Evolutionary conservation across 192 early-diverging fungal species (phyloP), one percentile per base, ranked within the genome.

Genomic region (Umbelopsis sp.): DNA sequence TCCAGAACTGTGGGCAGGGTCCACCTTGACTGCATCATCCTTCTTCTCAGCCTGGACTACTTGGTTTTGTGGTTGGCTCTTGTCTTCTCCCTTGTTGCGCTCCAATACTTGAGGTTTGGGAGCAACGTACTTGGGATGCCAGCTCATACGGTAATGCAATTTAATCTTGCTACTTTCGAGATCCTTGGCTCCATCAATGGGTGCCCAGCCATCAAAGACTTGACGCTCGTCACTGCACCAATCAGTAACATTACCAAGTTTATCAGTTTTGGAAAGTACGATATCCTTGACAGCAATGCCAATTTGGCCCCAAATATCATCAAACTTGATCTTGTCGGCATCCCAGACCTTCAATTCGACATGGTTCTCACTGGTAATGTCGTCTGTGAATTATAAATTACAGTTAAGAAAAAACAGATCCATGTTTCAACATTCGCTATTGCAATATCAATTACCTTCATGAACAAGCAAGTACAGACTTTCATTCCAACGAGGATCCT

Each of bases 331-430:
- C 23, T 75, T 75, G 15, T 75, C 74, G 10, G 74, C 74, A 49
- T 75, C 74, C 74, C 74, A 75, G 1, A 75, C 64, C n/a, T 70
- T 75, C 9, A 75, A 18, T 67, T 75, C 69, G 4, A 75, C 50
- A 4, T 46, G 46, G 15, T 53, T 71, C 1, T 75, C 69, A 1
- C 49, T 46, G 20, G 52, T 21, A 23, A 75, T 75, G 44, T 75
- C 74, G 47, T 75, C 74, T 74, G 27, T 2, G 4, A 16, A 30
- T 15, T n/a, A 52, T 11, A 46, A 23, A 5, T 4, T 35, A 21
- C 37, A 53, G 3, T 45, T 23, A 22, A 15, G 3, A 30, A 30
- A 30, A 30, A 30, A 3, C 1, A 3, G 27, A 2, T 30, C 1
- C 3, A 3, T 30, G 27, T 30, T 30, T 2, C 27, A 30, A 30